These are phyloP conservation scores for Pleurostoma richardsiae DNA, from an alignment of 2,329 filamentous ascomycete species.

Conservation along the genomic window DNA sequence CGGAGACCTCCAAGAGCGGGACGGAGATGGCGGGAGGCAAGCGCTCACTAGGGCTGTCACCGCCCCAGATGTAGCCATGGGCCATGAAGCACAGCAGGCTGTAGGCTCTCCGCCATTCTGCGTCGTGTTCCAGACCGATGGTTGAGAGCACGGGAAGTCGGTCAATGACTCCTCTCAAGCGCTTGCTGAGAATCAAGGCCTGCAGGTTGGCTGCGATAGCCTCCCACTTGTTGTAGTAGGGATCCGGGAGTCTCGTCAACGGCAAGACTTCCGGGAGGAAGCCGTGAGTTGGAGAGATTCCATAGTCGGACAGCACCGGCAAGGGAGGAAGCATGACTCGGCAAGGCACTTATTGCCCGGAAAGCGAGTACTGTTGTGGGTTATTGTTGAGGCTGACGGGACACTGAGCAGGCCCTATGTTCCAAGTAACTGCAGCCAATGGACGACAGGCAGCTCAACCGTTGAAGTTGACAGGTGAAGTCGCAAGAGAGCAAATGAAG, in stretches of 20 bases:
- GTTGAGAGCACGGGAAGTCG: slow-evolving; percentile 80
- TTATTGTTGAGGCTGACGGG: not conserved
- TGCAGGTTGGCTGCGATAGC: slow-evolving; percentile 80
- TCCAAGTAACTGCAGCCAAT: not conserved
- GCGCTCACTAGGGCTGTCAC: slow-evolving; percentile 71
- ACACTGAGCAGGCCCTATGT: not conserved
- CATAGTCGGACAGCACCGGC: slow-evolving; percentile 69
- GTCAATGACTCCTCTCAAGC: slow-evolving; percentile 75
- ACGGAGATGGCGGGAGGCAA: slow-evolving; percentile 79
- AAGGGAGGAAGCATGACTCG: slow-evolving; percentile 53
- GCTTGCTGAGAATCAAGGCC: slow-evolving; percentile 76
- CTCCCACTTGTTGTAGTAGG: slow-evolving; percentile 96
- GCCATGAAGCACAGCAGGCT: slow-evolving; percentile 85
- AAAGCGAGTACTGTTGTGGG: too few species aligned
- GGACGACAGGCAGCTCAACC: too few species aligned
- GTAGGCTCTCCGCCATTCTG: slow-evolving; percentile 93
- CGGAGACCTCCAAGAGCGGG: slow-evolving; percentile 73
- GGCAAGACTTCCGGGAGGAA: slow-evolving; percentile 83
- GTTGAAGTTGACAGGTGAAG: not conserved
- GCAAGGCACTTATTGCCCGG: not conserved
- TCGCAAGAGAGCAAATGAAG: slow-evolving; percentile 1
- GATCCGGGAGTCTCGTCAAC: slow-evolving; percentile 73
- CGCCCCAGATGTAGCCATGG: slow-evolving; percentile 95
- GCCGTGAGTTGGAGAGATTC: slow-evolving; percentile 71
- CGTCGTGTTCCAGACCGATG: slow-evolving; percentile 71